Conservation (phyloP, 768 basidiomycete genomes). For the Suillus sp. region DNA sequence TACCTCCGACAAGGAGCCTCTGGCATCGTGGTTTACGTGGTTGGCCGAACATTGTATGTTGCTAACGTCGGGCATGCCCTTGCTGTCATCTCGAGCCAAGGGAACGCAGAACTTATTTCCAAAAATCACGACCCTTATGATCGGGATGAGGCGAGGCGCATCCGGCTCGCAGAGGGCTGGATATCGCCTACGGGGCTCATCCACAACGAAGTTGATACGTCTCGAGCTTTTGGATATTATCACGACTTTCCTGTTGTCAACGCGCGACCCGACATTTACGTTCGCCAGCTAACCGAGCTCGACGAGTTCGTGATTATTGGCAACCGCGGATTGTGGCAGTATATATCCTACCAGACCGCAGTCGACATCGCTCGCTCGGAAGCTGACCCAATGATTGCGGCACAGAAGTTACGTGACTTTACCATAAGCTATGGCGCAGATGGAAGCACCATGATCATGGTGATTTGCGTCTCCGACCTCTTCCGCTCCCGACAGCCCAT, state of each 20-base stretch:
- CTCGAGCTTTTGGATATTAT: constrained; percentile 94
- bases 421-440: constrained; percentile 96
- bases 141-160: constrained; percentile 79
- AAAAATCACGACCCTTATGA: constrained; percentile 90
- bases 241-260: constrained; percentile 89
- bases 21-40: constrained; percentile 84
- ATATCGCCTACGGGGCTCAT: constrained; percentile 88
- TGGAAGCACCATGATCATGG: constrained; percentile 98
- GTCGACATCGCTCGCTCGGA: constrained; percentile 91
- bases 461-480: constrained; percentile 79
- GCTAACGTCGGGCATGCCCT: constrained; percentile 90
- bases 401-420: constrained; percentile 95
- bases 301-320: constrained; percentile 98
- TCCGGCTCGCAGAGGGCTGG: constrained; percentile 91
- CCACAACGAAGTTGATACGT: constrained; percentile 89
- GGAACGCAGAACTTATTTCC: constrained; percentile 73
- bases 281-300: constrained; percentile 69
- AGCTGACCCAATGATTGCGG: constrained; percentile 81
- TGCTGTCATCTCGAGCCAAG: constrained; percentile 81
- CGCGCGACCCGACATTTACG: constrained; percentile 77
- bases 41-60: constrained; percentile 77
- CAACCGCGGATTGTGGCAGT: constrained; percentile 92
- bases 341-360: constrained; percentile 91
- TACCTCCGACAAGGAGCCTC: constrained; percentile 73
- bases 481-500: constrained; percentile 56